These are phyloP conservation scores for Aspergillus sojae DNA, from an alignment of 2,329 filamentous ascomycete species.

Conservation along the genomic window DNA sequence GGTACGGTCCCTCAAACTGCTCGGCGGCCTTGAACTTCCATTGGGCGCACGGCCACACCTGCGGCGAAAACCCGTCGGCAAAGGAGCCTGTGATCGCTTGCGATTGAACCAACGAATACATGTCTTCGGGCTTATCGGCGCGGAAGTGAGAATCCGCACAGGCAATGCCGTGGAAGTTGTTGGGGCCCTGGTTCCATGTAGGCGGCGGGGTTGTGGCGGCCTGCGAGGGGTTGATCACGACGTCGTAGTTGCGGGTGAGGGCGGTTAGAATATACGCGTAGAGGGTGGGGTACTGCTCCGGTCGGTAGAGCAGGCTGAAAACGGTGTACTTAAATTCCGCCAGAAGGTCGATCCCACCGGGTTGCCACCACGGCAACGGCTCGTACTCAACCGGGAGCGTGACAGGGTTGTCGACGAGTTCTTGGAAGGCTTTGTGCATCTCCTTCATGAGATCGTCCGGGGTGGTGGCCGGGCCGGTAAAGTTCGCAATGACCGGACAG, in stretches of 20 bases:
- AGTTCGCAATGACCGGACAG: too few species aligned
- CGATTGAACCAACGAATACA: conserved; percentile 5
- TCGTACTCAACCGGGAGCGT: too few species aligned
- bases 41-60: conserved; percentile 9
- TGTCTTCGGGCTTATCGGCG: not conserved
- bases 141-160: conserved; percentile 1
- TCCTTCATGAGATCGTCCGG: too few species aligned
- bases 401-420: too few species aligned
- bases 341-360: too few species aligned
- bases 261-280: not conserved
- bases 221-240: too few species aligned
- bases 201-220: too few species aligned
- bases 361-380: too few species aligned
- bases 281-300: not conserved
- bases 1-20: not conserved
- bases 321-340: not conserved
- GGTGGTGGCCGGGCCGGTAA: too few species aligned
- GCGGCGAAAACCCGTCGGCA: conserved; percentile 4
- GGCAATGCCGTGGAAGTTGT: conserved; percentile 7
- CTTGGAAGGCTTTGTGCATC: too few species aligned
- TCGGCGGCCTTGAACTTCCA: conserved; percentile 6
- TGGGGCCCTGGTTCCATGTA: too few species aligned
- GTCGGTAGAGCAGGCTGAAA: conserved; percentile 6
- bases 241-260: not conserved
- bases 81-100: not conserved